These are phyloP conservation scores for Moringa oleifera DNA, from an alignment of 345 rosid genomes.

Conservation along the genomic window DNA sequence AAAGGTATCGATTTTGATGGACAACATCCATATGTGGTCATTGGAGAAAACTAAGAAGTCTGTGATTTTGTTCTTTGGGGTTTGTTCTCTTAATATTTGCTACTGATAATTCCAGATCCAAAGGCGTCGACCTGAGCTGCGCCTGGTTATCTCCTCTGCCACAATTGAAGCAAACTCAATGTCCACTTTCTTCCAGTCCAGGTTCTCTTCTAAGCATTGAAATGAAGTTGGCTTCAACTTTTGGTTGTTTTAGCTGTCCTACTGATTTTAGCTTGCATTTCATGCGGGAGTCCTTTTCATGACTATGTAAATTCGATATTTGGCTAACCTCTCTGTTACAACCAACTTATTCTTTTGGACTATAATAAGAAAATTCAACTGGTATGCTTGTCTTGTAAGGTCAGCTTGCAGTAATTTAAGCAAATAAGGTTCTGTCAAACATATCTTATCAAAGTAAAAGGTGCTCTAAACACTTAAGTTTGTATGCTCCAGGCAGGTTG, in stretches of 20 bases:
- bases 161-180: slow-evolving; percentile 92
- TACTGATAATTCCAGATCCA: slow-evolving; percentile 48
- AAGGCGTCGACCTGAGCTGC: slow-evolving; percentile 84
- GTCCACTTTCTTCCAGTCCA: slow-evolving; percentile 66
- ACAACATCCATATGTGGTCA: slow-evolving; percentile 3
- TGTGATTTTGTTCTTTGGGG: slow-evolving; percentile 1
- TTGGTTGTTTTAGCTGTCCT: slow-evolving; percentile 1
- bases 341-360: too few relatives aligned
- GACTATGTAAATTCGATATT: not conserved
- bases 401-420: too few relatives aligned
- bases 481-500: too few relatives aligned
- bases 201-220: slow-evolving; percentile 36
- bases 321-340: too few relatives aligned
- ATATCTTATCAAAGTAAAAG: too few relatives aligned
- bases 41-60: slow-evolving; percentile 6
- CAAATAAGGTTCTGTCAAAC: too few relatives aligned
- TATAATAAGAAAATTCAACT: too few relatives aligned
- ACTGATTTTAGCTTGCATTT: not conserved
- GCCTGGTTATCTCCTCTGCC: slow-evolving; percentile 87
- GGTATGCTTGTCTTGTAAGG: too few relatives aligned
- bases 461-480: too few relatives aligned
- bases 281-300: too few relatives aligned
- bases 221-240: not conserved
- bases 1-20: slow-evolving; percentile 44
- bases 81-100: slow-evolving; percentile 7